These are phyloP conservation scores for Aspergillus melleus DNA, from an alignment of 2,329 filamentous ascomycete species.

Conservation along the genomic window DNA sequence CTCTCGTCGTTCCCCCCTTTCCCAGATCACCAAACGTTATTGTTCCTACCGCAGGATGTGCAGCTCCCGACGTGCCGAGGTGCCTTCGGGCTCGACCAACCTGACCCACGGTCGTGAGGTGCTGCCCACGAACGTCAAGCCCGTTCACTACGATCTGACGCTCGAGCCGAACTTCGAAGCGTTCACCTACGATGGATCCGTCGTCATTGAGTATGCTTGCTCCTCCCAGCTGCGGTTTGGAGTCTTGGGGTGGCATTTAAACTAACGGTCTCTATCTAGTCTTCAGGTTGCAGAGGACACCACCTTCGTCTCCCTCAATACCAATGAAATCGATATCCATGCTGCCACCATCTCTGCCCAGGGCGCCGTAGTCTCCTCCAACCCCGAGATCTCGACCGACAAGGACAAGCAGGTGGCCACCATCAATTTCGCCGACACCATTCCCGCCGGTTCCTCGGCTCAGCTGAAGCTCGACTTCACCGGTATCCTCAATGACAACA, in stretches of 20 bases:
- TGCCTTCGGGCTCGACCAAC: conserved; percentile 56
- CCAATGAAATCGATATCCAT: conserved; percentile 81
- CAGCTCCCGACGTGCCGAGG: conserved; percentile 63
- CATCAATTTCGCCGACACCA: conserved; percentile 71
- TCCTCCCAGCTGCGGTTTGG: no score
- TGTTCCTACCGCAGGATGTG: conserved; percentile 78
- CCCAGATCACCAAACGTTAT: conserved; percentile 50
- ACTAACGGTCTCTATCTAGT: conserved; percentile 34
- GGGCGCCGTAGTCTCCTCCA: conserved; percentile 59
- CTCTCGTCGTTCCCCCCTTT: conserved; percentile 26
- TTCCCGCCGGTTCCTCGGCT: conserved; percentile 74
- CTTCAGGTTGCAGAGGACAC: conserved; percentile 84
- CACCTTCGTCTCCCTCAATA: conserved; percentile 82
- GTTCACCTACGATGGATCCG: conserved; percentile 81
- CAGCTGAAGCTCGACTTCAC: conserved; percentile 76
- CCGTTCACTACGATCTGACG: conserved; percentile 86
- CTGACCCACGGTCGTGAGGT: conserved; percentile 73
- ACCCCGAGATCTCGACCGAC: conserved; percentile 70
- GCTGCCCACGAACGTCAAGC: conserved; percentile 86
- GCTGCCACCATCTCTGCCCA: conserved; percentile 64
- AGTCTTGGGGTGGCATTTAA: not conserved
- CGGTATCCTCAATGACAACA: conserved; percentile 83
- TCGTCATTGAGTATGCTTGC: conserved; percentile 69
- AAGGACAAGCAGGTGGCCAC: conserved; percentile 78
- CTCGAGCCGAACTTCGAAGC: conserved; percentile 88